phyloP scores from a whole-genome alignment of 306 rosid species.

The Cucurbita pepo region DNA sequence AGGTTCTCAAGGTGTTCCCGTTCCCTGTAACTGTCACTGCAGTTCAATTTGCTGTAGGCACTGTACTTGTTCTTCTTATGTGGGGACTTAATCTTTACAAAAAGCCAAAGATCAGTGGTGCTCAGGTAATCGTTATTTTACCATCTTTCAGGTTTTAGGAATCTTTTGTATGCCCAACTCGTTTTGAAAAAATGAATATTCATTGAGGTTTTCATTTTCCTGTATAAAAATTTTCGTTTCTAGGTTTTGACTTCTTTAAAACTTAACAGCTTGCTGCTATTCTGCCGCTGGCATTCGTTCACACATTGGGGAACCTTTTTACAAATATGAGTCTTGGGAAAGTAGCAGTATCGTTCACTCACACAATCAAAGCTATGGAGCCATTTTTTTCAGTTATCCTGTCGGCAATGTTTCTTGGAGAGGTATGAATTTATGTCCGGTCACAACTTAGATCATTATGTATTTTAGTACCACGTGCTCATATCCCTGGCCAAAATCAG shows the following conservation, averaged over 20 bases:
- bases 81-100: constrained; percentile 74
- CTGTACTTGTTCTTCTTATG: constrained; percentile 50
- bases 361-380: constrained; percentile 87
- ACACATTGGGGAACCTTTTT: constrained; percentile 75
- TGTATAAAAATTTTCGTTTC: neutral
- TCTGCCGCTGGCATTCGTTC: constrained; percentile 71
- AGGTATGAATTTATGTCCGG: constrained; percentile 29
- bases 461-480: neutral
- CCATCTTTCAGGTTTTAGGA: neutral
- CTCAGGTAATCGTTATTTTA: constrained; percentile 42
- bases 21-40: constrained; percentile 56
- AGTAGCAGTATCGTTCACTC: constrained; percentile 94
- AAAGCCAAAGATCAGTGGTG: constrained; percentile 45
- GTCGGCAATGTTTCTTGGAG: constrained; percentile 85
- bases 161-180: neutral
- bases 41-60: constrained; percentile 59
- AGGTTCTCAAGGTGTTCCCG: constrained; percentile 74
- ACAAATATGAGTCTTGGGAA: constrained; percentile 95
- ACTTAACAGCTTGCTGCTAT: constrained; percentile 57
- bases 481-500: neutral
- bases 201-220: neutral
- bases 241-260: neutral
- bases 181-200: neutral
- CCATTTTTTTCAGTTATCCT: constrained; percentile 87
- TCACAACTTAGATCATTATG: neutral